Base-by-base conservation (phyloP, 495 filamentous ascomycete species). In the Penicillium ochrochloron region DNA sequence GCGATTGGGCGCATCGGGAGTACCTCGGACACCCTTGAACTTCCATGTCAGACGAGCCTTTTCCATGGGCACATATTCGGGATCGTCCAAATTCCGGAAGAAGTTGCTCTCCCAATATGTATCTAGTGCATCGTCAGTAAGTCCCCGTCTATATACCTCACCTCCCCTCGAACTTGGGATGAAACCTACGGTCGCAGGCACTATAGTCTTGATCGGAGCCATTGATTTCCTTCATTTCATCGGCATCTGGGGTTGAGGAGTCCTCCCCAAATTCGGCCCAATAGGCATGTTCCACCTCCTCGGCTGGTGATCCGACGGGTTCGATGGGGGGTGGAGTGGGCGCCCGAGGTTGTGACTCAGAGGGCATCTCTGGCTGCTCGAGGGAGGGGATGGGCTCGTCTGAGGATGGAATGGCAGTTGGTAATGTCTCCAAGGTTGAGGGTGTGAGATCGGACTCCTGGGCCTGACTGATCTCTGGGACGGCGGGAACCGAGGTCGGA, bases 11-110 rank as follows among this genome's bases (percentile, higher is more conserved):
- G 80, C 78, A 44, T 88, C 86, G 51, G 79, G 80, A 5, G 87
- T 89, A 12, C 87, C 88, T 56, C 88, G 85, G 51, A 88, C 82
- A 57, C 81, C 80, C 52, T 83, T 82, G 39, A 90, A 73, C 55
- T 76, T 78, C 88, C 88, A 90, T 10, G 85, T 80, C 19, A 90
- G 80, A 27, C 83, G 81, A n/a, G 84, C 84, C 56, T 79, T 83
- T 34, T 79, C 78, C 11, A 61, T 67, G 8, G 85, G 81, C 14
- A 72, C 70, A 65, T 86, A 83, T 65, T 88, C 86, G 2, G 85
- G 85, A 63, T 90, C 88, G 17, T 89, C 82, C 11, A 89, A 79
- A 2, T 82, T 74, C 8, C 79, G 75, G 63, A 84, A 87, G 31
- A 86, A 83, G 69, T 83, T 81, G 34, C 75, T 77, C 68, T 88